phyloP scores from a whole-genome alignment of 2,329 filamentous ascomycete genomes.

The Cadophora malorum region DNA sequence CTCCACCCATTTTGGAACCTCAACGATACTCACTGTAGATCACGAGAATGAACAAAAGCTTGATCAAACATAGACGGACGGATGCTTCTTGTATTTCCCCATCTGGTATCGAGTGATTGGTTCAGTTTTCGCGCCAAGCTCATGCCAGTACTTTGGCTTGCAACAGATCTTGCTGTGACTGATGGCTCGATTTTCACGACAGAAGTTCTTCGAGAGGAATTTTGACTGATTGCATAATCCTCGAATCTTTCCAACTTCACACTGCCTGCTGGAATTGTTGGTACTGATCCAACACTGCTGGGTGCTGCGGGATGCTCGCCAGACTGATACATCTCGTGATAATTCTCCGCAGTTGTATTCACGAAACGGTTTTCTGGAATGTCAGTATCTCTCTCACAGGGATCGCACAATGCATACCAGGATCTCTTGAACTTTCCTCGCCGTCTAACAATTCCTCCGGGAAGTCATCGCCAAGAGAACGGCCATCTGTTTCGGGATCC shows the following conservation, averaged over 20 bases:
- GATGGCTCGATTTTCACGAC: background rate
- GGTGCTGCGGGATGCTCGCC: background rate
- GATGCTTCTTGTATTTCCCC: too few relatives aligned
- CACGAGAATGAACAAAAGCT: slow-evolving; percentile 12
- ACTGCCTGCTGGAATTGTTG: slow-evolving; percentile 1
- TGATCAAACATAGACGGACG: slow-evolving; percentile 11
- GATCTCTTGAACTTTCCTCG: background rate
- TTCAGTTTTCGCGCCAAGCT: slow-evolving; percentile 9
- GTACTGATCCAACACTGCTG: background rate
- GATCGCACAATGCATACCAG: background rate
- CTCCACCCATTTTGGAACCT: background rate
- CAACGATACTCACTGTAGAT: slow-evolving; percentile 13
- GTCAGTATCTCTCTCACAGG: background rate
- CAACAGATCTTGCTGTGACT: slow-evolving; percentile 2
- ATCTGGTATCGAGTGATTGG: background rate
- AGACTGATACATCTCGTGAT: background rate
- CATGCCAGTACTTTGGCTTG: slow-evolving; percentile 6
- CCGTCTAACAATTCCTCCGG: background rate
- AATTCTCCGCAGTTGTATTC: slow-evolving; percentile 13
- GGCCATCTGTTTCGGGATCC: background rate
- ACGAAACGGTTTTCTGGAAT: background rate
- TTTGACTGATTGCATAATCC: background rate
- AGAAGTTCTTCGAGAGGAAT: slow-evolving; percentile 6
- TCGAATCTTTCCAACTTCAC: slow-evolving; percentile 14
- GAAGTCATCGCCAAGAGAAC: background rate